Conservation (phyloP, 2,329 filamentous ascomycete species). For the Colletotrichum musae region DNA sequence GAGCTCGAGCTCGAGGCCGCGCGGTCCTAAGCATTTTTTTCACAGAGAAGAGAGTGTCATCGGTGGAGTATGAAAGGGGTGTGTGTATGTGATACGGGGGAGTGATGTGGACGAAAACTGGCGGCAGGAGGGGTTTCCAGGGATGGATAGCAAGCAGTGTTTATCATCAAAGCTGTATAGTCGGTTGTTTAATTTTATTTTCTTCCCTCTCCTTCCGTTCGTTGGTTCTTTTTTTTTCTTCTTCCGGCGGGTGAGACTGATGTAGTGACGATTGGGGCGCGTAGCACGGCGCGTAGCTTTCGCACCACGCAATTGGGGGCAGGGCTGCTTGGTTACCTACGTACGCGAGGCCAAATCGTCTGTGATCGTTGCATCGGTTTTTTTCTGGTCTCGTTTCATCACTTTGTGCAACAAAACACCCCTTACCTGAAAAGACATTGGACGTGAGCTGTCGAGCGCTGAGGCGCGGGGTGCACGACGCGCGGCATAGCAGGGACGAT, state of each 20-base stretch:
- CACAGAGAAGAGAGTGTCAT: constrained; percentile 15
- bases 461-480: too few relatives aligned
- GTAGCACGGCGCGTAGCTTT: constrained; percentile 3
- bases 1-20: constrained; percentile 78
- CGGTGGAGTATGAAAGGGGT: background rate
- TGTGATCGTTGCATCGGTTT: background rate
- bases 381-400: background rate
- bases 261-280: constrained; percentile 4
- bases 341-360: too few relatives aligned
- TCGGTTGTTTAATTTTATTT: constrained; percentile 27
- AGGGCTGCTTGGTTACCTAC: background rate
- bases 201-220: background rate
- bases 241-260: background rate
- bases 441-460: background rate
- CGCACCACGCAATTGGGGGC: background rate
- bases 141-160: constrained; percentile 41
- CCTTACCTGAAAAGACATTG: background rate
- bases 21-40: constrained; percentile 60
- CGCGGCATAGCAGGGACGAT: too few relatives aligned
- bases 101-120: constrained; percentile 29
- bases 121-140: constrained; percentile 14
- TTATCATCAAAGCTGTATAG: constrained; percentile 37
- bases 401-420: background rate
- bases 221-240: background rate
- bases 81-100: background rate